A percentile compares a stretch with the other conserved stretches of the same genome.
These are phyloP conservation scores for Paxillus involutus DNA, from an alignment of 768 basidiomycete genomes.

Conservation along the genomic window DNA sequence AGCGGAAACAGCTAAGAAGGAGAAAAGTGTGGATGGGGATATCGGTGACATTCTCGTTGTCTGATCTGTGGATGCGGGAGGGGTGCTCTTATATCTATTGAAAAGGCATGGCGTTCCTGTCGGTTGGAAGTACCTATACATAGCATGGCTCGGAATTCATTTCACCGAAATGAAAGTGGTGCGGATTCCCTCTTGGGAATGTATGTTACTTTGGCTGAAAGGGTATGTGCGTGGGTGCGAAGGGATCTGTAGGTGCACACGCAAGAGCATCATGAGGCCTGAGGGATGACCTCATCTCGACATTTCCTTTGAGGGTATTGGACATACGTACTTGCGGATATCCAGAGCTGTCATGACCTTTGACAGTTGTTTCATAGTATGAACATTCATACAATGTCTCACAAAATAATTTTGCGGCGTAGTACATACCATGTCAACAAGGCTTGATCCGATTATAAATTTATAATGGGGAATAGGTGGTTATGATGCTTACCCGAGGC, in stretches of 20 bases:
- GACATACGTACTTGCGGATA: conserved; percentile 1
- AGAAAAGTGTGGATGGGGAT: conserved; percentile 7
- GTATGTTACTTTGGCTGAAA: neutral
- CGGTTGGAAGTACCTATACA: conserved; percentile 1
- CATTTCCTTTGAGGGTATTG: neutral
- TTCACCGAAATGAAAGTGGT: conserved; percentile 9
- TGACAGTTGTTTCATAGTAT: neutral
- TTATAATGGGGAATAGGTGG: neutral
- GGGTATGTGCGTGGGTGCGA: neutral
- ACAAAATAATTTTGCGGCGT: neutral
- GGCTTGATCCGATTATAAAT: conserved; percentile 13
- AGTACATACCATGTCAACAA: neutral
- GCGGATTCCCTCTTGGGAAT: conserved; percentile 3
- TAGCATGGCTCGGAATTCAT: conserved; percentile 8
- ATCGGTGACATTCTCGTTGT: conserved; percentile 2
- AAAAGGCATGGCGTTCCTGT: neutral
- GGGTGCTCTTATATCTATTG: conserved; percentile 15
- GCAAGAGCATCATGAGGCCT: neutral
- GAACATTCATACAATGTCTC: neutral
- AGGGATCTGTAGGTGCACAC: neutral
- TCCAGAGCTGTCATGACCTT: neutral
- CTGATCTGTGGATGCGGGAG: neutral
- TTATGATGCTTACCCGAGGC: neutral
- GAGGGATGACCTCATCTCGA: neutral
- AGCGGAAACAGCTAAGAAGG: conserved; percentile 1